phyloP scores from a whole-genome alignment of 129 eudicot genomes.

The Solidago caesia region DNA sequence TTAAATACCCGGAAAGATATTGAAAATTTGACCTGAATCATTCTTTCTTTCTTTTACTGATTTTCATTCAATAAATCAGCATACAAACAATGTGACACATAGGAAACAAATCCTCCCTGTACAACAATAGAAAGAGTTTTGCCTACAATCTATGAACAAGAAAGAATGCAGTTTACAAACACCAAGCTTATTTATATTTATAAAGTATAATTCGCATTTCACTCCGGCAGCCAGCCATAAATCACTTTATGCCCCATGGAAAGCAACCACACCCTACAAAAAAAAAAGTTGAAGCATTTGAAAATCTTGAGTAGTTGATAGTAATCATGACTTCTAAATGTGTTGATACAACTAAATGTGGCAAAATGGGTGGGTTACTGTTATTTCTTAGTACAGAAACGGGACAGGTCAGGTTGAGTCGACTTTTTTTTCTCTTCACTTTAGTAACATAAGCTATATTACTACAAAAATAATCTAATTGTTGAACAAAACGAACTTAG shows the following conservation, averaged over 20 bases:
- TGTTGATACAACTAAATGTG: not conserved
- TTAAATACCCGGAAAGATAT: constrained; percentile 9
- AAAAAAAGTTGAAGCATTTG: constrained; percentile 1
- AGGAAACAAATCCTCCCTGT: constrained; percentile 3
- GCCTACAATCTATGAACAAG: constrained; percentile 20
- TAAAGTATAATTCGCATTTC: constrained; percentile 22
- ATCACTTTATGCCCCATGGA: constrained; percentile 67
- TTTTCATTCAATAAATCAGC: constrained; percentile 16
- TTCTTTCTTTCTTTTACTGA: not conserved
- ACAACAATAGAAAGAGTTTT: constrained; percentile 9
- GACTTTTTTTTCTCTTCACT: not conserved
- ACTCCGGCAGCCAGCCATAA: not conserved
- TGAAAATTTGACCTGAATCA: not conserved
- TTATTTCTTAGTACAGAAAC: not conserved
- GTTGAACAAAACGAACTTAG: too few species aligned
- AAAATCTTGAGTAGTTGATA: not conserved
- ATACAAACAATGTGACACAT: constrained; percentile 25
- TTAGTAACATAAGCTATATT: not conserved
- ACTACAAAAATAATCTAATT: too few species aligned
- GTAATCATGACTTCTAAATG: not conserved
- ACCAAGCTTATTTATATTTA: constrained; percentile 26
- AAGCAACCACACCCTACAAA: constrained; percentile 63
- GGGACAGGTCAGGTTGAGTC: not conserved
- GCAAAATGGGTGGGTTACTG: not conserved
- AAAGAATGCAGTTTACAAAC: constrained; percentile 10